These are phyloP conservation scores for Mycena leptocephala DNA, from an alignment of 768 basidiomycete genomes.

Conservation along the genomic window DNA sequence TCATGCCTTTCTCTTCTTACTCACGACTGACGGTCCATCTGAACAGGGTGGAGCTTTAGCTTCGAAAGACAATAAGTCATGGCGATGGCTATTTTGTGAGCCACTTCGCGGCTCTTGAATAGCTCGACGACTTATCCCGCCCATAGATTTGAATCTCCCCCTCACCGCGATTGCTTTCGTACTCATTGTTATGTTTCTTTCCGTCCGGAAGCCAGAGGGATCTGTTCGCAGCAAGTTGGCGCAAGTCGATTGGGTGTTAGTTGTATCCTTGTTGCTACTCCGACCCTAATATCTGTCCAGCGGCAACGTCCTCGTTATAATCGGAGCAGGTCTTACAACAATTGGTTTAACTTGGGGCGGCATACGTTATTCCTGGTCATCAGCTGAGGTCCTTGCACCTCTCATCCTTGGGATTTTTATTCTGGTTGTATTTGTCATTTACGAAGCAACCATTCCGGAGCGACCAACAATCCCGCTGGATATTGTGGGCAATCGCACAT, in stretches of 20 bases:
- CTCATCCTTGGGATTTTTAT: constrained; percentile 55
- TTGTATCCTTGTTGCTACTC: neutral
- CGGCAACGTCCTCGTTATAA: constrained; percentile 53
- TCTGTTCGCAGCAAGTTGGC: constrained; percentile 45
- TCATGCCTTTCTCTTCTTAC: neutral
- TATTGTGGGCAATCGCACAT: constrained; percentile 55
- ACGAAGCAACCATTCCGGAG: constrained; percentile 43
- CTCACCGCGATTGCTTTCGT: constrained; percentile 38
- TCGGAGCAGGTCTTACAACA: constrained; percentile 47
- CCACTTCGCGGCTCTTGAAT: neutral
- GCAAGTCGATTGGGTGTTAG: constrained; percentile 55
- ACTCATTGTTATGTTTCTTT: constrained; percentile 37
- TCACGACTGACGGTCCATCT: neutral
- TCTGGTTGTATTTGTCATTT: constrained; percentile 46
- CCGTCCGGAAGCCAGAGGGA: constrained; percentile 44
- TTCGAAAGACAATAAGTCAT: constrained; percentile 33
- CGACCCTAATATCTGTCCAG: constrained; percentile 38
- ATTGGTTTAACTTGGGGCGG: constrained; percentile 62
- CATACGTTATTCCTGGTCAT: constrained; percentile 54
- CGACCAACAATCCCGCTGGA: constrained; percentile 46
- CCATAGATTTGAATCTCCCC: constrained; percentile 53
- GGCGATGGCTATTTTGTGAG: constrained; percentile 50
- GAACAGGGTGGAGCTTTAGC: constrained; percentile 41
- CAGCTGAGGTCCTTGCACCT: constrained; percentile 55
- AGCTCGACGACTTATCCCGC: neutral